Base-by-base conservation (phyloP, 768 basidiomycete genomes). In the Suillus lakei region DNA sequence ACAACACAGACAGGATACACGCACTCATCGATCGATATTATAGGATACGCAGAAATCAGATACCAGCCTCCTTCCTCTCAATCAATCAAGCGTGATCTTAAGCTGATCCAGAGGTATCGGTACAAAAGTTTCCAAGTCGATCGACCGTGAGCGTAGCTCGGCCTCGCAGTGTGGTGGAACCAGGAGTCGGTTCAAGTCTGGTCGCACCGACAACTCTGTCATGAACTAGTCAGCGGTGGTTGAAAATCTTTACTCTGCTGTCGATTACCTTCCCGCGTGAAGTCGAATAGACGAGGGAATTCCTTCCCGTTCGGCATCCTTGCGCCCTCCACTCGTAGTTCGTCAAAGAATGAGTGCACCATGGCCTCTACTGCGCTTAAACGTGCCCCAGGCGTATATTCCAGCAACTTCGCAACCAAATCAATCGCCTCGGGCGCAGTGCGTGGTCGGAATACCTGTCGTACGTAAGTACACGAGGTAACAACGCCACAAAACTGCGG, bases 241-340 rank as follows among this genome's bases (percentile, higher is more conserved):
- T 44, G 41, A 32, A 18, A 15, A 60, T 53, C 41, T 54, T 63
- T 60, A 48, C 0, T 28, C 6, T 53, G 62, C 28, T 55, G 41
- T 34, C 41, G 81, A 93, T 80, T 70, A 96, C 96, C 95, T 82
- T 98, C 97, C 68, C 92, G 89, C 63, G 96, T 95, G 76, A 98
- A 98, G 82, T 99, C 88, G 79, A 99, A 99, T 69, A 99, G 81
- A 39, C 86, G 85, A 2, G 98, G 98, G 80, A 98, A 94, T 61
- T 97, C 95, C 78, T 95, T 96, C 67, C 98, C 96, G 70, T 96
- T 98, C 9, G 96, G 96, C 94, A 99, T 94, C 79, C 90, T 88
- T 53, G 93, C 92, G 0, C 94, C 95, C 74, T 96, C 93, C 50
- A 85, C 85, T 68, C 95, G 88, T 71, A 99, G 79, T 80, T 99